Base-by-base conservation (phyloP, 2,329 filamentous ascomycete genomes). In the Apiospora saccharicola region DNA sequence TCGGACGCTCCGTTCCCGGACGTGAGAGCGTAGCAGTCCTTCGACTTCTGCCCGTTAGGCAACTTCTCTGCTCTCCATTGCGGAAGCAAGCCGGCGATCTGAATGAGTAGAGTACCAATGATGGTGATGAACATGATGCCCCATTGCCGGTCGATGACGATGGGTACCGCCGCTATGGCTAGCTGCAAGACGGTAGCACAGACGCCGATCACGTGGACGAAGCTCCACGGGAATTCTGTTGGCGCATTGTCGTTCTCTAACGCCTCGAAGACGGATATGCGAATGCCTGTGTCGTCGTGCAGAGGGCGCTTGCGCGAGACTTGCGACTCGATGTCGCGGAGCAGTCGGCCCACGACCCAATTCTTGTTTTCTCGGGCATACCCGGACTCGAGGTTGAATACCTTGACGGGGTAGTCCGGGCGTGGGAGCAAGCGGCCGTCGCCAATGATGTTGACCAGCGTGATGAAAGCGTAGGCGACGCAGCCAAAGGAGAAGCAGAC, bases 401-500 rank as follows among this genome's bases (percentile, higher is more conserved):
- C 73, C n/a, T 76, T 77, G 26, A 70, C 73, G 1, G 75, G 41
- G 43, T 73, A 75, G 37, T 78, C 76, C 0, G 76, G 72, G 0
- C 44, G 67, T 0, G 76, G 75, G 2, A 78, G 71, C 0, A 78
- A 49, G 12, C 73, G 71, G 13, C 74, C 74, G 14, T 78, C 75
- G 7, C 76, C 76, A n/a, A 77, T 69, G 44, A 75, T 67, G 34
- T 34, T 61, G 10, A 74, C 53, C 22, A 77, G 51, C 0, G 72
- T 70, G 14, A 71, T 69, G 22, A 78, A 74, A 14, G 76, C 72
- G 57, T 78, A 78, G 0, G 76, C 64, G 1, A 77, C 75, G 53
- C 76, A 77, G 1, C 76, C 76, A 41, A 78, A 77, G 1, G 75
- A 78, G 37, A 78, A 78, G 68, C 73, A 75, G 10, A 78, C 76